Base-by-base conservation (phyloP, 169 alveolate species). In the Plasmodium berghei region DNA sequence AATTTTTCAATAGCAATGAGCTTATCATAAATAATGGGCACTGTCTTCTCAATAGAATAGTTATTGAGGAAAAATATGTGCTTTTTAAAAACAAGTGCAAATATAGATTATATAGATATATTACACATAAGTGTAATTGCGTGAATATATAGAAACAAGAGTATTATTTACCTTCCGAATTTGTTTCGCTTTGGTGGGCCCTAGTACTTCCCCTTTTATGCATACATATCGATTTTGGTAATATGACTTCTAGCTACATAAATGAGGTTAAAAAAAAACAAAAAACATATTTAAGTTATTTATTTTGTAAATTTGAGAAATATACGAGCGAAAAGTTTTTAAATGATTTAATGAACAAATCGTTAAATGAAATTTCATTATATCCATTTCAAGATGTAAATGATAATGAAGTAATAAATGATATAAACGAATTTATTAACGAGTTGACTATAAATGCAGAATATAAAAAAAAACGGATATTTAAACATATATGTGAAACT, bases 321-420 rank as follows among this genome's bases (percentile, higher is more conserved):
- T 86, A 86, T 71, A 70, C 87, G 18, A 86, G 24, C 72, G 75
- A 56, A 54, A 69, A 86, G 61, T 61, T 86, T 46, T 52, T 86
- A 71, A 70, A 61, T 49, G 72, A 59, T 86, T 71, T 86, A 54
- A 22, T 86, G 46, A 86, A 59, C 40, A 86, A 86, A 26, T 86
- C 91, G 22, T 26, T 86, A 69, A 86, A 86, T 71, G 91, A 86
- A 86, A 86, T 86, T 40, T 45, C 91, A 9, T 45, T 86, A 67
- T 66, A 86, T 64, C 91, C 91, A 24, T 86, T 86, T 54, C 91
- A 86, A 86, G 91, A 86, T 86, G 87, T 86, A 16, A 86, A 72
- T 66, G 85, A 86, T 14, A 86, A 55, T 63, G 91, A 86, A 70
- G 87, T 86, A 14, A 28, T 86, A 45, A 58, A 70, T 34, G 91